phyloP scores from a whole-genome alignment of 768 basidiomycete genomes.

The Galerina marginata region DNA sequence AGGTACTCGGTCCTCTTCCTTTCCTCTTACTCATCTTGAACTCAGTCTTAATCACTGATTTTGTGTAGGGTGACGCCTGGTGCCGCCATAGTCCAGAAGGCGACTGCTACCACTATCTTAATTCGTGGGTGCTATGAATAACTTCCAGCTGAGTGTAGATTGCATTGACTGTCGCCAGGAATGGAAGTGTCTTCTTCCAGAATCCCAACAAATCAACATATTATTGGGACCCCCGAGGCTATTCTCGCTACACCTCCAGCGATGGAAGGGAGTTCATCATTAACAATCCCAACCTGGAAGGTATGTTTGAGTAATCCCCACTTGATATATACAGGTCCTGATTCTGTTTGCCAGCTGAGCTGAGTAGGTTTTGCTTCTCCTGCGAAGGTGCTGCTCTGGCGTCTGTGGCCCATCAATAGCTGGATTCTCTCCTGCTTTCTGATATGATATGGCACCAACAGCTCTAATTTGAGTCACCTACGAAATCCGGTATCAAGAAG shows the following conservation, averaged over 20 bases:
- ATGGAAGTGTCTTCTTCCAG: conserved; percentile 19
- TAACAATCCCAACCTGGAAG: neutral
- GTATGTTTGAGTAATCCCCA: neutral
- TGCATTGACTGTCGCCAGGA: neutral
- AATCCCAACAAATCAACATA: conserved; percentile 17
- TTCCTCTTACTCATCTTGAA: neutral
- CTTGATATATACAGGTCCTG: neutral
- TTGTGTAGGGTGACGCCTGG: neutral
- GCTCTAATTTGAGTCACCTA: neutral
- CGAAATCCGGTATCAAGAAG: neutral
- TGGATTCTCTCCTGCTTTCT: neutral
- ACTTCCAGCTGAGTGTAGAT: neutral
- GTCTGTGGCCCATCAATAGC: neutral
- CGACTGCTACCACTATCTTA: neutral
- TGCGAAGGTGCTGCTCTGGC: neutral
- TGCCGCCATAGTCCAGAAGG: neutral
- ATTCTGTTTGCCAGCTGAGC: neutral
- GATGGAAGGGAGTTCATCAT: neutral
- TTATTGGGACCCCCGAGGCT: conserved; percentile 9
- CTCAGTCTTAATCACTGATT: neutral
- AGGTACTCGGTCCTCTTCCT: neutral
- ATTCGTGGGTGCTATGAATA: neutral
- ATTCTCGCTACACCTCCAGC: conserved; percentile 11
- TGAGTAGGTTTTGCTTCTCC: neutral
- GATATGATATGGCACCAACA: neutral